phyloP scores from a whole-genome alignment of 2,329 filamentous ascomycete genomes.

The Seiridium cupressi region DNA sequence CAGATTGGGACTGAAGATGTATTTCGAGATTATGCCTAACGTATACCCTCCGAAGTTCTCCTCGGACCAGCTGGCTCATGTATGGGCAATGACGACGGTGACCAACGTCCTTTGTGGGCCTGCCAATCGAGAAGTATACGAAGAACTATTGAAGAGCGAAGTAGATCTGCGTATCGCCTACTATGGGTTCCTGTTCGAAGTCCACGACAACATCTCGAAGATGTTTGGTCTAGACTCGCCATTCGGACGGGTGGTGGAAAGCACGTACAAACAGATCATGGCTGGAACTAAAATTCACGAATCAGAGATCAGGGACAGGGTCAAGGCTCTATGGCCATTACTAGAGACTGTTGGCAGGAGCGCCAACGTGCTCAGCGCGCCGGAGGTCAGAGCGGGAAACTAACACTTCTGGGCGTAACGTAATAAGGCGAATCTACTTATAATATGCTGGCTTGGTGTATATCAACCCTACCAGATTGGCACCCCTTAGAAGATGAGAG shows the following conservation, averaged over 20 bases:
- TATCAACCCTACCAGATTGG: too few species aligned
- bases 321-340: slow-evolving; percentile 15
- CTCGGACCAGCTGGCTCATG: slow-evolving; percentile 18
- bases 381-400: background rate
- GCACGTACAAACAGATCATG: slow-evolving; percentile 23
- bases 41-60: slow-evolving; percentile 20
- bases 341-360: slow-evolving; percentile 17
- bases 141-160: slow-evolving; percentile 18
- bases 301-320: slow-evolving; percentile 17
- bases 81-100: slow-evolving; percentile 20
- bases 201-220: slow-evolving; percentile 19
- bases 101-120: slow-evolving; percentile 22
- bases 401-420: background rate
- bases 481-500: too few species aligned
- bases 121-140: slow-evolving; percentile 15
- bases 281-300: slow-evolving; percentile 15
- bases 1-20: slow-evolving; percentile 21
- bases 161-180: slow-evolving; percentile 22
- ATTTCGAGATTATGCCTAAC: slow-evolving; percentile 21
- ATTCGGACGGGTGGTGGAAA: slow-evolving; percentile 19
- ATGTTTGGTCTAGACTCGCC: slow-evolving; percentile 21
- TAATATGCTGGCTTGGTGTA: too few species aligned
- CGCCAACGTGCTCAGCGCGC: slow-evolving; percentile 13
- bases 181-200: slow-evolving; percentile 22
- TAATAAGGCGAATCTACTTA: too few species aligned